phyloP scores from a whole-genome alignment of 2,329 filamentous ascomycete genomes.

The Xylariaceae sp. region DNA sequence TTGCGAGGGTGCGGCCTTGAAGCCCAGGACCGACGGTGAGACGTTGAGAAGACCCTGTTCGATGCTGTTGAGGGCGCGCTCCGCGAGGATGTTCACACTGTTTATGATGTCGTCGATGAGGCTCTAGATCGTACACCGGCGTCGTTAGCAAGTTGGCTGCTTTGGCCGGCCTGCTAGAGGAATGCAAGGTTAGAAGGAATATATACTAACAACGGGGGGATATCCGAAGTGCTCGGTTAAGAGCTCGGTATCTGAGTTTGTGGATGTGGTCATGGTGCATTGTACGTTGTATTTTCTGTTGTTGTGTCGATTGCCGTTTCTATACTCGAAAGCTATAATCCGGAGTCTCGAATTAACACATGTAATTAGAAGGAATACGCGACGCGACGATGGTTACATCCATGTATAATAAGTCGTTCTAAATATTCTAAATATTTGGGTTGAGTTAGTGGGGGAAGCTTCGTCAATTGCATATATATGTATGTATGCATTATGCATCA shows the following conservation, averaged over 20 bases:
- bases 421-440: constrained; percentile 34
- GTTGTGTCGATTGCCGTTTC: constrained; percentile 2
- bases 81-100: constrained; percentile 89
- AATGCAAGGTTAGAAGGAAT: not conserved
- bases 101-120: constrained; percentile 98
- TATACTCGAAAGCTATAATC: too few relatives aligned
- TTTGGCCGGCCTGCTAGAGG: too few relatives aligned
- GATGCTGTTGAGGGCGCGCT: constrained; percentile 84
- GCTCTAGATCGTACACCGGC: constrained; percentile 55
- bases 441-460: constrained; percentile 28
- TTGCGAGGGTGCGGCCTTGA: constrained; percentile 56
- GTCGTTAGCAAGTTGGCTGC: constrained; percentile 6
- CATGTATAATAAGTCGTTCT: not conserved
- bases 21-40: constrained; percentile 79
- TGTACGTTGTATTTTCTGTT: constrained; percentile 26
- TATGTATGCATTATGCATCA: too few relatives aligned
- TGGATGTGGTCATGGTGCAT: constrained; percentile 35
- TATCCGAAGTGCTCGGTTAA: constrained; percentile 96
- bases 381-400: not conserved
- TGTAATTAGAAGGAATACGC: not conserved
- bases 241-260: constrained; percentile 62
- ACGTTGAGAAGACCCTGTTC: constrained; percentile 79
- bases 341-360: too few relatives aligned
- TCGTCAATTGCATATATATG: not conserved
- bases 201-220: constrained; percentile 77